Evolutionary conservation across 768 basidiomycete genomes (phyloP), one percentile per base, ranked within the genome.

Genomic region (Dioszegia crocea): DNA sequence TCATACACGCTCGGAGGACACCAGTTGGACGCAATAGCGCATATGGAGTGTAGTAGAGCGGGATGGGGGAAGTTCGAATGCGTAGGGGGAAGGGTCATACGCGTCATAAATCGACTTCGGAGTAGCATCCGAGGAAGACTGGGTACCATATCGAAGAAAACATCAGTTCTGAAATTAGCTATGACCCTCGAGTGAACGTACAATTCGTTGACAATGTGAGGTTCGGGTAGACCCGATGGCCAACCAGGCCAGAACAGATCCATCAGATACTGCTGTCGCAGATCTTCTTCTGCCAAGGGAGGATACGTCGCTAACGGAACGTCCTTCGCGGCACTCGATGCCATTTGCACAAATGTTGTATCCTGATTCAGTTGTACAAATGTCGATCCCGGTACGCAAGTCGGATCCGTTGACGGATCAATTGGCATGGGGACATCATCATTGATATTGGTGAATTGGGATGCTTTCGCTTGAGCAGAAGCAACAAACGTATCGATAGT

Each of bases 71-170:
- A 93, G 60, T 86, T 84, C 2, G 85, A 82, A 66, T 90, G 88
- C 19, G 80, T 82, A 0, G 86, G 86, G 0, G 87, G 83, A 3
- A 89, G 78, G 0, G 83, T 78, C 47, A 91, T 81, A 2, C 84
- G 80, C 6, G 83, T 79, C 74, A 88, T 80, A 71, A 92, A 91
- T 21, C 82, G 84, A 0, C 84, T 75, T 4, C 77, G 79, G 76
- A 90, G 87, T 61, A 93, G 81, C 19, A 91, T 74, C 31, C 86
- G 83, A 55, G 81, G 80, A 3, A 88, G 84, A 67, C 88, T 85
- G 11, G 88, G 88, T 52, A 89, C 86, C 65, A 84, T 86, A 8
- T 82, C 80, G 74, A 93, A 91, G 77, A 91, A 93, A 1, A 84
- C 83, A 33, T 89, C 87, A 56, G 89, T 83, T 40, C 87, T 93